phyloP scores from a whole-genome alignment of 2,329 filamentous ascomycete species.

The Colletotrichum limetticola region DNA sequence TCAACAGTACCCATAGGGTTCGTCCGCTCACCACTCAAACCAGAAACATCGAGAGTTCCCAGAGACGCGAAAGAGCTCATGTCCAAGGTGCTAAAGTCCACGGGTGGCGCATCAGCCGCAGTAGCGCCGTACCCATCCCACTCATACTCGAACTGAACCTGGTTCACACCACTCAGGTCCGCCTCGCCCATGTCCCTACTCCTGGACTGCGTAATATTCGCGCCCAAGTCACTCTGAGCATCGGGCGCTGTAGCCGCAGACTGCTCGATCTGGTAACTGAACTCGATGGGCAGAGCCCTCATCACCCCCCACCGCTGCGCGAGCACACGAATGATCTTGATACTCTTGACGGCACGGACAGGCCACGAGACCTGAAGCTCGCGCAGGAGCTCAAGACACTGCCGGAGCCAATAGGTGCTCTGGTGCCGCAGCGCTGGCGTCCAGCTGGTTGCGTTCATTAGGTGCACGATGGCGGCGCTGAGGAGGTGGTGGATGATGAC shows the following conservation, averaged over 20 bases:
- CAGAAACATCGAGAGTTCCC: constrained; percentile 11
- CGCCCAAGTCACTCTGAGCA: not conserved
- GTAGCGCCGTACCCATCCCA: constrained; percentile 1
- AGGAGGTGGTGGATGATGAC: constrained; percentile 36
- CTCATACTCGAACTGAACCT: constrained; percentile 14
- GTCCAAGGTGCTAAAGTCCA: not conserved
- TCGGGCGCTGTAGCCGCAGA: not conserved
- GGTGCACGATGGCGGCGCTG: constrained; percentile 34
- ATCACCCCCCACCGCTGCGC: constrained; percentile 27
- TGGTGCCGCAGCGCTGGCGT: constrained; percentile 27
- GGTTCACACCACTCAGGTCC: not conserved
- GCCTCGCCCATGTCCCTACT: not conserved
- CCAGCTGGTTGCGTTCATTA: constrained; percentile 35
- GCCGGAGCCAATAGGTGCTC: constrained; percentile 34
- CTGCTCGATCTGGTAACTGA: constrained; percentile 13
- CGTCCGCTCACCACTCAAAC: not conserved
- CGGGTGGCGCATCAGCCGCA: not conserved
- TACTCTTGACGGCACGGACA: constrained; percentile 14
- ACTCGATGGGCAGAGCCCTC: constrained; percentile 23
- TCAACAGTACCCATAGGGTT: not conserved
- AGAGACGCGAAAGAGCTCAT: constrained; percentile 8
- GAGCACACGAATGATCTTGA: constrained; percentile 20
- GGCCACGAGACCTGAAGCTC: constrained; percentile 20
- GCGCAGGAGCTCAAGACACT: constrained; percentile 31
- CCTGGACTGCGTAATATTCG: not conserved